These are phyloP conservation scores for Eutrema salsugineum DNA, from an alignment of 441 rosid genomes.

Conservation along the genomic window DNA sequence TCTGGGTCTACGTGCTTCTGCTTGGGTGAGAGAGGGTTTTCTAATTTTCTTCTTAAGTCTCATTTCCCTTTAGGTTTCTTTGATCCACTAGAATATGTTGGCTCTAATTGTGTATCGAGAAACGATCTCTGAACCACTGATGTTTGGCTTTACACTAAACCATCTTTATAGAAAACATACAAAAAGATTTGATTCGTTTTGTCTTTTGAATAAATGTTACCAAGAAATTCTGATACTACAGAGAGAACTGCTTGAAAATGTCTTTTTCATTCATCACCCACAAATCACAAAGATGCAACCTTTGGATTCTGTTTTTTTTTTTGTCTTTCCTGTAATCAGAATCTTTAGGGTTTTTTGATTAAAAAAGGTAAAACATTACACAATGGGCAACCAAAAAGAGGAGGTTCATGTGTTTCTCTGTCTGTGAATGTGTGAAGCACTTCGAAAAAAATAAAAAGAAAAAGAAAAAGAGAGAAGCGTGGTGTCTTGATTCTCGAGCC, in stretches of 20 bases:
- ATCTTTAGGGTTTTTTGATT: background rate
- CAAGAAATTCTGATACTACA: conserved; percentile 36
- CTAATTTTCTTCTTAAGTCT: no score
- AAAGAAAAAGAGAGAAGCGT: conserved; percentile 27
- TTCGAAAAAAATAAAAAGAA: conserved; percentile 28
- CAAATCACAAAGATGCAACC: conserved; percentile 31
- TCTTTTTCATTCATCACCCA: conserved; percentile 42
- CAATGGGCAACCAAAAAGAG: conserved; percentile 13
- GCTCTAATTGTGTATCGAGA: background rate
- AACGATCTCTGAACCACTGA: conserved; percentile 14
- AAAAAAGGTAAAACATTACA: background rate
- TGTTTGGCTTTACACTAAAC: conserved; percentile 12
- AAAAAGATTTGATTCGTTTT: conserved; percentile 47
- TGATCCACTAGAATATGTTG: background rate
- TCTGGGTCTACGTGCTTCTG: background rate
- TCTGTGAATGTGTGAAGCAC: conserved; percentile 29
- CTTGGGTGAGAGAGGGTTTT: background rate
- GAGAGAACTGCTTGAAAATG: conserved; percentile 6
- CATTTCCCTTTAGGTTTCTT: background rate
- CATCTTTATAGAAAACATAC: conserved; percentile 32
- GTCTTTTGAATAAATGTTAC: conserved; percentile 50
- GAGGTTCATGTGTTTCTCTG: conserved; percentile 25
- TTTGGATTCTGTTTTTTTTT: conserved; percentile 35
- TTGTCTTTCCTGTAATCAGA: conserved; percentile 24
- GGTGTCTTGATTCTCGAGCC: conserved; percentile 50